A percentile compares a stretch with the other conserved stretches of the same genome.
Conservation (phyloP, 2,329 filamentous ascomycete genomes). For the Aspergillus persii region DNA sequence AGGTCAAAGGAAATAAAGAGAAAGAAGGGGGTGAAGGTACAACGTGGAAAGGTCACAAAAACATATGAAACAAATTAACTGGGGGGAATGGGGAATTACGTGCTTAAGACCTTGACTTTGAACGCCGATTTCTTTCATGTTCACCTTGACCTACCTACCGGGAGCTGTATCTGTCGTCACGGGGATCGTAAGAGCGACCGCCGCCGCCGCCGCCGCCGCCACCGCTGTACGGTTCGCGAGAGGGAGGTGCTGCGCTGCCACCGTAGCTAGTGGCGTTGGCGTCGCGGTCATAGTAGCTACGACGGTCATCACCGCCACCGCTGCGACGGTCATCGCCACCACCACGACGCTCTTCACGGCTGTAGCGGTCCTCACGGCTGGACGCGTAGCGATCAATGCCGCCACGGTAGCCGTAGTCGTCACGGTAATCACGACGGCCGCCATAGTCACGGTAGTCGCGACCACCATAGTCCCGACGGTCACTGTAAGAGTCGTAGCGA, state of each 20-base stretch:
- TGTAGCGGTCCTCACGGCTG: constrained; percentile 43
- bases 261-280: constrained; percentile 39
- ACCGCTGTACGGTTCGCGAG: constrained; percentile 36
- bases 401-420: constrained; percentile 40
- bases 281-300: neutral
- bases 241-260: constrained; percentile 32
- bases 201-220: constrained; percentile 21
- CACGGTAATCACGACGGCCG: constrained; percentile 48
- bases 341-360: constrained; percentile 47
- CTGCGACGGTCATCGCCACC: constrained; percentile 48
- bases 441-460: constrained; percentile 47
- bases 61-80: constrained; percentile 12
- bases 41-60: constrained; percentile 11
- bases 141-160: constrained; percentile 40
- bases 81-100: constrained; percentile 12
- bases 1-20: constrained; percentile 11
- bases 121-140: constrained; percentile 21
- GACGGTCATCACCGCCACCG: constrained; percentile 45
- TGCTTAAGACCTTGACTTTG: constrained; percentile 14
- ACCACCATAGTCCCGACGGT: constrained; percentile 51
- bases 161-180: constrained; percentile 41
- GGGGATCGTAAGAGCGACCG: constrained; percentile 39
- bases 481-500: constrained; percentile 46
- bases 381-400: constrained; percentile 45
- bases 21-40: constrained; percentile 18